Base-by-base conservation (phyloP, 2,329 filamentous ascomycete species). In the Fusarium nurragi region DNA sequence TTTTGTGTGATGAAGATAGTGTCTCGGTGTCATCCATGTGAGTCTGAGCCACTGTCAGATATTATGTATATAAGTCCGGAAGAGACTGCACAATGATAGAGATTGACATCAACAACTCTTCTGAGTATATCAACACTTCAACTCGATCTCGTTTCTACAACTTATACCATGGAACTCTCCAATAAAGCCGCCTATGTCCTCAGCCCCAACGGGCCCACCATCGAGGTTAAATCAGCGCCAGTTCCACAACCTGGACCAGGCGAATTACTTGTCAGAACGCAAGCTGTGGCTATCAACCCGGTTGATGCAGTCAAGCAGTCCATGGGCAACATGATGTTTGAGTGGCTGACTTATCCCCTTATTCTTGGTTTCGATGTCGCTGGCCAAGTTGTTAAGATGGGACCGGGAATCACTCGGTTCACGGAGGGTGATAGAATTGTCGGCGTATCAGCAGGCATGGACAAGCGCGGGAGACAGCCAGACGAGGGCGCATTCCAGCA, bases 291-390 rank as follows among this genome's bases (percentile, higher is more conserved):
- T 4, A 44, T 59, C 3, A 59, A 59, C 1, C 32, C 45, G 1
- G 38, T 59, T 0, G 56, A 59, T 5, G 54, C 32, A 7, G 45
- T 59, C 18, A 59, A 59, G 3, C 54, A 52, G 7, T 52, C 54
- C 0, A 59, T 59, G 56, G 54, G 54, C 0, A 59, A 59, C 22
- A 59, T 59, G 56, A 59, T 59, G 54, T 59, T 59, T 6, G 54
- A 59, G 5, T 59, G 56, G 56, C 26, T 59, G 1, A 59, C 26
- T 0, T 59, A 59, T 21, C 56, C 56, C 10, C 45, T 59, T 2
- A 36, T 59, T 4, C 54, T 59, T 6, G 56, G 56, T 3, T 26
- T 59, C 4, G 56, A 59, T 18, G 32, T 59, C 0, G 45, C 38
- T 3, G 56, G 54, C 2, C 9, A 30, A 12, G 56, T 59, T 11